Percentiles rank a stretch among this genome's conserved stretches.
These are phyloP conservation scores for Cystobasidium onofrii DNA, from an alignment of 768 basidiomycete genomes.

Conservation along the genomic window DNA sequence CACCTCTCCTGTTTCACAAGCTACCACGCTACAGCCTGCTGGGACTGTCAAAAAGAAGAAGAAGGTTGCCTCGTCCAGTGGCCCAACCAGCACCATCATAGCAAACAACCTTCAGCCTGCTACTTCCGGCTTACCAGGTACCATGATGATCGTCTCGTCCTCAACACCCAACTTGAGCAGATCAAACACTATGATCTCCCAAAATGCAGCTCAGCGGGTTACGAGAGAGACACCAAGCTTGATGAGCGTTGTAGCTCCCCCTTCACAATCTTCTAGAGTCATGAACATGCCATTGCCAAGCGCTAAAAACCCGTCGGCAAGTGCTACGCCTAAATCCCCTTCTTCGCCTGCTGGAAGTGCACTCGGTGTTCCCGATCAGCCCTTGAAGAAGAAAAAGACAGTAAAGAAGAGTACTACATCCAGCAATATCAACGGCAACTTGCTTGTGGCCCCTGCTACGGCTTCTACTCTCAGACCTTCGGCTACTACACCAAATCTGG, in stretches of 20 bases:
- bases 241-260: slow-evolving; percentile 26
- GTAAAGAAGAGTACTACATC: slow-evolving; percentile 15
- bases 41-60: slow-evolving; percentile 31
- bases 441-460: background rate
- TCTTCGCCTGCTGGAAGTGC: background rate
- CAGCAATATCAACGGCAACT: background rate
- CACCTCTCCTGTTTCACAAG: background rate
- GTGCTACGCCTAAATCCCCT: background rate
- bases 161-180: background rate
- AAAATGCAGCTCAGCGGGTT: slow-evolving; percentile 5
- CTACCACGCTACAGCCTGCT: background rate
- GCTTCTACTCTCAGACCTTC: slow-evolving; percentile 12
- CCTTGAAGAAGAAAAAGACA: slow-evolving; percentile 32
- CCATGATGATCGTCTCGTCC: background rate
- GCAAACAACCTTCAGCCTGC: background rate
- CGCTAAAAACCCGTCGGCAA: slow-evolving; percentile 18
- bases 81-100: background rate
- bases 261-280: background rate
- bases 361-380: background rate
- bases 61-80: background rate
- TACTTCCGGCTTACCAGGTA: background rate
- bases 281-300: slow-evolving; percentile 20
- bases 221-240: slow-evolving; percentile 15
- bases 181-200: background rate
- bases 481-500: slow-evolving; percentile 22